Base-by-base conservation (phyloP, 2,329 filamentous ascomycete species). In the Colletotrichum abscissum region DNA sequence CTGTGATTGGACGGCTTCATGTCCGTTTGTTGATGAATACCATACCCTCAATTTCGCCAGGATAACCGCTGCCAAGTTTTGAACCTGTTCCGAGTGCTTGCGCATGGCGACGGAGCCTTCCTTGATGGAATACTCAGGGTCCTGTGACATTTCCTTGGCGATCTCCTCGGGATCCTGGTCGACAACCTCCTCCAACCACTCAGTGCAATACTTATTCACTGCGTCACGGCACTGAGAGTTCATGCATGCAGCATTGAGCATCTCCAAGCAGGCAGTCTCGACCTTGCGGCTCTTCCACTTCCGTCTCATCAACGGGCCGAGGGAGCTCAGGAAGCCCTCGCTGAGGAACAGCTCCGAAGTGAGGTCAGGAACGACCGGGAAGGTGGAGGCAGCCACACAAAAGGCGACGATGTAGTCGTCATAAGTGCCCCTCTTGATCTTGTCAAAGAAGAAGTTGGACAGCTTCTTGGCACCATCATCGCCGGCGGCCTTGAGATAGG, bases 401-500 rank as follows among this genome's bases (percentile, higher is more conserved):
- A 98, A 98, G 6, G 95, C 95, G 63, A 97, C 88, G 67, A 98
- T 94, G 76, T 97, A 91, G 82, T 97, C 94, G 78, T 98, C 95
- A 75, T 95, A 94, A 28, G 93, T 96, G 65, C 92, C 92, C 75
- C 92, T 91, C 76, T 89, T 85, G 19, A 97, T 87, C 66, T 92
- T 91, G 19, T 89, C 86, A 67, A 92, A 92, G 80, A 98, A 93
- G 81, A 97, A 96, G 5, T 89, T 88, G 5, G 90, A 89, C 63
- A 98, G 90, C 76, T 92, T 89, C 76, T 90, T 87, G 76, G 91
- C 88, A 4, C 95, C 94, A 7, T 90, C 88, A 14, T 95, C 90
- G 66, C 91, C 91, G 3, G 93, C 91, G 33, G 92, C 91, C 81
- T 96, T 93, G 74, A 98, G 89, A 78, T 97, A 94, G 77, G 96